A percentile compares a stretch with the other conserved stretches of the same genome.
Evolutionary conservation across 768 basidiomycete genomes (phyloP).

Genomic region (Tricholoma bakamatsutake): DNA sequence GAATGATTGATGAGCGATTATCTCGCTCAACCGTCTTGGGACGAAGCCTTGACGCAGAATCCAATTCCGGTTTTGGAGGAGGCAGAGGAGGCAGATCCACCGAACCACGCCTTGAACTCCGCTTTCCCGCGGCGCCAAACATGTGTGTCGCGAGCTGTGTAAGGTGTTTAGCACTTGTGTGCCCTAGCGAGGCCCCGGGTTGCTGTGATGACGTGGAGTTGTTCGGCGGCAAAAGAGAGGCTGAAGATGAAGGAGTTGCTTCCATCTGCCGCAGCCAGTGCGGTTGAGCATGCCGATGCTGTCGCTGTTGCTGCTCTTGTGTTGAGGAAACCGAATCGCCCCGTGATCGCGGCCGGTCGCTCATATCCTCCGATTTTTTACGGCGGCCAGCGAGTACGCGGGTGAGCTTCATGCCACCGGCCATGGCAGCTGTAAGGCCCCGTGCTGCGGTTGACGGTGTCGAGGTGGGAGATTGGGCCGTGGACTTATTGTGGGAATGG

Average conservation of each 20-base stretch:
- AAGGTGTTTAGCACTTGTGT: slow-evolving; percentile 27
- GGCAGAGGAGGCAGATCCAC: slow-evolving; percentile 11
- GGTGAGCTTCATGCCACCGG: slow-evolving; percentile 47
- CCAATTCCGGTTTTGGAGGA: slow-evolving; percentile 14
- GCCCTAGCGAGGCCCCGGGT: slow-evolving; percentile 1
- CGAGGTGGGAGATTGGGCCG: slow-evolving; percentile 12
- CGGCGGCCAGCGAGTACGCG: slow-evolving; percentile 52
- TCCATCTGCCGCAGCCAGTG: slow-evolving; percentile 14
- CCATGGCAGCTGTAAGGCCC: slow-evolving; percentile 31
- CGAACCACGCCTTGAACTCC: slow-evolving; percentile 4
- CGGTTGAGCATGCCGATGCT: not conserved
- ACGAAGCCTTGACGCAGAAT: not conserved
- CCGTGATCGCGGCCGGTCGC: slow-evolving; percentile 11
- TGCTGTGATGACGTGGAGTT: not conserved
- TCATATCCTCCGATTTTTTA: slow-evolving; percentile 50
- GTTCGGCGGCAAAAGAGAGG: slow-evolving; percentile 19
- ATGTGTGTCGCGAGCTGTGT: slow-evolving; percentile 42
- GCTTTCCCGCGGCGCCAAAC: slow-evolving; percentile 23
- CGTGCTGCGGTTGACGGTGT: slow-evolving; percentile 22
- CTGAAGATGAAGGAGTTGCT: slow-evolving; percentile 19
- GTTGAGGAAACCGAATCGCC: slow-evolving; percentile 5
- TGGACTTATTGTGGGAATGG: slow-evolving; percentile 14
- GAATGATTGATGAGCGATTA: slow-evolving; percentile 46
- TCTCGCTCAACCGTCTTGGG: slow-evolving; percentile 4
- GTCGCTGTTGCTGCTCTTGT: slow-evolving; percentile 2